A percentile compares a stretch with the other conserved stretches of the same genome.
Conservation (phyloP, 805 yeast genomes). For the Jamesozyma gamospora region DNA sequence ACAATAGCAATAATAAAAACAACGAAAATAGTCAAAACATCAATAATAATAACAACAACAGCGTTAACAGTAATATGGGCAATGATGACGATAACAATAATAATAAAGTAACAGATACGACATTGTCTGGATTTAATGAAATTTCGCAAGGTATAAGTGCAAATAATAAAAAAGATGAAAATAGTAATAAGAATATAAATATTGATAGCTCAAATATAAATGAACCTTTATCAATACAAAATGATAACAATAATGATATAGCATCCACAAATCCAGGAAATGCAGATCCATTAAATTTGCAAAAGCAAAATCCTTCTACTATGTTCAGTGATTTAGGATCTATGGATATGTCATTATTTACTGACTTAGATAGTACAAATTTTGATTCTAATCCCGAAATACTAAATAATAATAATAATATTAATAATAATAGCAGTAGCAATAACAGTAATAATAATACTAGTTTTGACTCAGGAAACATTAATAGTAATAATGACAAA, state of each 20-base stretch:
- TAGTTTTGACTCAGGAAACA: background rate
- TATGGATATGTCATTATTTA: constrained; percentile 26
- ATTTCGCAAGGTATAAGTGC: background rate
- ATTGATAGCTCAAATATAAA: too few relatives aligned
- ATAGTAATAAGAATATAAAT: too few relatives aligned
- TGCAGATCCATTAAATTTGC: background rate
- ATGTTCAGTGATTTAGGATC: constrained; percentile 18
- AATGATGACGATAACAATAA: background rate
- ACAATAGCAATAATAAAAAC: constrained; percentile 1
- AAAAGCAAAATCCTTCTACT: background rate
- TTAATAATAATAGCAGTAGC: constrained; percentile 1
- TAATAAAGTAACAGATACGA: constrained; percentile 3
- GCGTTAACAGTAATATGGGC: too few relatives aligned
- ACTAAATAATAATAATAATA: constrained; percentile 1
- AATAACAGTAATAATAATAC: constrained; percentile 3
- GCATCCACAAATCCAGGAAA: background rate
- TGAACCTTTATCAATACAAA: background rate
- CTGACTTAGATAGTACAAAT: constrained; percentile 24
- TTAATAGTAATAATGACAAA: background rate
- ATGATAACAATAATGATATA: constrained; percentile 1
- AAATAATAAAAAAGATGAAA: background rate
- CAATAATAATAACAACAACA: too few relatives aligned
- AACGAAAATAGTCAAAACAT: too few relatives aligned
- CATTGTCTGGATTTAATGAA: background rate
- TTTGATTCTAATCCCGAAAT: constrained; percentile 8